Conservation (phyloP, 805 yeast species). For the Starmerella sp. region DNA sequence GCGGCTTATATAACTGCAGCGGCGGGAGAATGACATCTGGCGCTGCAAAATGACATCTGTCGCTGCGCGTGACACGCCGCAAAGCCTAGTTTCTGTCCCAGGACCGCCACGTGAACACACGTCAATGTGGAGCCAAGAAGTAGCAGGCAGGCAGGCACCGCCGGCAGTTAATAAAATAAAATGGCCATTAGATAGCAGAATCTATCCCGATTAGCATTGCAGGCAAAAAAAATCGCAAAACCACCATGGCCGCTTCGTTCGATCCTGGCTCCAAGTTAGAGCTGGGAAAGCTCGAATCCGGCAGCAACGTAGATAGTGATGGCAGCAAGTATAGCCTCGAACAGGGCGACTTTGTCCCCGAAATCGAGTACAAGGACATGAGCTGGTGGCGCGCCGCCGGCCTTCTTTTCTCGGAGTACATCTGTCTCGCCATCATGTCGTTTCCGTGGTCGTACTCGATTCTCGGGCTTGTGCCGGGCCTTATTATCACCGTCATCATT, state of each 20-base stretch:
- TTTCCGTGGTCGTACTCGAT: constrained; percentile 57
- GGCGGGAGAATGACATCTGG: no score
- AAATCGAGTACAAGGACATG: constrained; percentile 41
- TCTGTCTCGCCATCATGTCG: constrained; percentile 53
- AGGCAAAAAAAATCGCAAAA: background rate
- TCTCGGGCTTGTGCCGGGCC: constrained; percentile 47
- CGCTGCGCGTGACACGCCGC: background rate
- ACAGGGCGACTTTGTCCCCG: background rate
- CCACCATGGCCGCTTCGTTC: background rate
- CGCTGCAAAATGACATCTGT: no score
- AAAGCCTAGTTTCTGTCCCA: background rate
- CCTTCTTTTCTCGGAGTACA: constrained; percentile 48
- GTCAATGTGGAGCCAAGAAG: background rate
- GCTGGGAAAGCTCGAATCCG: background rate
- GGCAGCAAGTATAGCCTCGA: background rate
- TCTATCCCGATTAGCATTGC: background rate
- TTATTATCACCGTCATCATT: constrained; percentile 43
- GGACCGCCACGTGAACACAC: background rate
- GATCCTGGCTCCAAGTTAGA: background rate
- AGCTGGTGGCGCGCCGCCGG: constrained; percentile 53
- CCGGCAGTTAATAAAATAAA: background rate
- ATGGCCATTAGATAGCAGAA: background rate
- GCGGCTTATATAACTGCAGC: no score
- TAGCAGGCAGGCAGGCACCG: background rate
- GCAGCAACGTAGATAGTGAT: background rate